Base-by-base conservation (phyloP, 805 yeast genomes). In the Ascoidea rubescens region DNA sequence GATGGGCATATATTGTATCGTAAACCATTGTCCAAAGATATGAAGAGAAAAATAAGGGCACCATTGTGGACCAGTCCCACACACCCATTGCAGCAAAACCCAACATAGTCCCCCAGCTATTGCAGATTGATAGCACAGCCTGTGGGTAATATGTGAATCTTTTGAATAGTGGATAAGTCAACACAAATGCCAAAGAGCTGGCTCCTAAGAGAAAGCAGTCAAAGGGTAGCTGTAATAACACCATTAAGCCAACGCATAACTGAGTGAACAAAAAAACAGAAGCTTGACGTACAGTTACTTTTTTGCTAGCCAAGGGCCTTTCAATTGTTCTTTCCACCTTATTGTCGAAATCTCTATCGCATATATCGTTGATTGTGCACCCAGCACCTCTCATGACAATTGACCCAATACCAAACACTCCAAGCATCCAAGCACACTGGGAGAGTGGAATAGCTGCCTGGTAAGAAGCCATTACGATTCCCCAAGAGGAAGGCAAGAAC, bases 71-170 rank as follows among this genome's bases (percentile, higher is more conserved):
- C 71, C 79, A 73, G 60, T 84, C 77, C 76, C 91, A 76, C 4
- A 91, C 79, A 0, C 95, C 96, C 79, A 93, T 87, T 1, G 98
- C 98, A 6, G 99, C 97, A 67, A 87, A 91, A 0, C 98, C 99
- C 33, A 93, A 67, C 45, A 93, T 63, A 14, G 96, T 87, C 44
- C 96, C 98, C 98, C 99, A 93, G 55, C 87, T 84, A 67, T 87
- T 93, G 61, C 95, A 86, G 8, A 84, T 72, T 45, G 95, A 78
- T 10, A 95, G 73, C 58, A 79, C 80, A 14, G 79, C 79, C 66
- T 93, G 99, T 14, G 99, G 99, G 64, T 91, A 93, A 65, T 91
- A 88, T 0, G 99, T 93, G 64, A 91, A 84, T 61, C 99, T 73
- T 64, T 93, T 93, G 71, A 93, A 93, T 48, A 91, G 70, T 1